Evolutionary conservation across 805 yeast species (phyloP), one percentile per base, ranked within the genome.

Genomic region (Saccharomyces kudriavzevii): DNA sequence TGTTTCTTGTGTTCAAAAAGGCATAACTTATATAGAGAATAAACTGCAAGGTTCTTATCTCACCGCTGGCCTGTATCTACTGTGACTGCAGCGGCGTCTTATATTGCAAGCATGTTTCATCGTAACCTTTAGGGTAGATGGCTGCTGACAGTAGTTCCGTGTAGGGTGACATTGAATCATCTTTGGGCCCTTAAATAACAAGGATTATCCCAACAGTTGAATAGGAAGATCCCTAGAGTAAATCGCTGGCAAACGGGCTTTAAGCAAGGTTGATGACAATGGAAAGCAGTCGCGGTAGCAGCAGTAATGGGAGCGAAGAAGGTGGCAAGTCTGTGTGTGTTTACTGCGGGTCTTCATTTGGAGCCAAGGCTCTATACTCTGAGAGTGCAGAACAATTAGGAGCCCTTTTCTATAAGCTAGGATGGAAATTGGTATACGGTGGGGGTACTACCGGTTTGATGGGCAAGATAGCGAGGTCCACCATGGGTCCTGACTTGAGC

Each of bases 361-460:
- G 96, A 14, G 77, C 67, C 46, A 76, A 77, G 50, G 72, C 76
- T 5, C 60, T 60, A 3, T 86, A 70, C 63, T 72, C 83, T 13
- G 72, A 71, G 2, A 73, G 73, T 30, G 91, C 96, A 1, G 59
- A 72, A n/a, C 67, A 76, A 26, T 72, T 89, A 46, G 96, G 96
- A 25, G 60, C 71, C 49, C 61, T 75, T 28, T 68, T 89, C 57
- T 87, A 89, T 25, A 60, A 68, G 22, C 73, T 74, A 51, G 75
- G 78, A 52, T 87, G 89, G 84, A 89, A 89, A 2, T 72, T 89
- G 45, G 92, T 89, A 9, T 89, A 89, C 63, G 96, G 96, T 48
- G 96, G 96, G 43, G 96, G 96, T 22, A 83, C 92, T 31, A 85
- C 90, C 1, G 92, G 94, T 3, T 67, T 87, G 50, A 87, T 87